A percentile compares a stretch with the other conserved stretches of the same genome.
Conservation (phyloP, 495 filamentous ascomycete species). For the Podospora tetraspora region DNA sequence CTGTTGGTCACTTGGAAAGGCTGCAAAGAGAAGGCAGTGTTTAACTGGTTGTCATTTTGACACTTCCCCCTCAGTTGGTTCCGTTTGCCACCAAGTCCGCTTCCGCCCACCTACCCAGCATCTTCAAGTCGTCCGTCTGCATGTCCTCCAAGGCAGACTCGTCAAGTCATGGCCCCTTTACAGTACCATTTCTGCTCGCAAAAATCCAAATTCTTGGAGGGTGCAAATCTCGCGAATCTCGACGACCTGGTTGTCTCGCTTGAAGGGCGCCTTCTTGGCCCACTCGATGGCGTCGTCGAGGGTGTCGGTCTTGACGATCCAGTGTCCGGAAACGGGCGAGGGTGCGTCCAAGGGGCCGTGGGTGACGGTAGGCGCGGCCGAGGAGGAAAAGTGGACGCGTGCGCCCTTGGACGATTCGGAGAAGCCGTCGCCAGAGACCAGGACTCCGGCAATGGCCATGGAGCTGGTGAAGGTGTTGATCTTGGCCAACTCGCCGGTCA, state of each 20-base stretch:
- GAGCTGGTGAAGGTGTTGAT: constrained; percentile 1
- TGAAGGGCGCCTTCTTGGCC: constrained; percentile 16
- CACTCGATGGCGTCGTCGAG: constrained; percentile 16
- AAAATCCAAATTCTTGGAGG: constrained; percentile 15
- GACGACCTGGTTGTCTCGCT: constrained; percentile 3
- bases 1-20: too few relatives aligned
- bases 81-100: too few relatives aligned
- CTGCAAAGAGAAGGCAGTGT: too few relatives aligned
- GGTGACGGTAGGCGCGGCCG: constrained; percentile 1
- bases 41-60: too few relatives aligned
- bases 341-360: constrained; percentile 12
- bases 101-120: too few relatives aligned
- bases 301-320: constrained; percentile 19
- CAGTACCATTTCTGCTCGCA: too few relatives aligned
- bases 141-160: too few relatives aligned
- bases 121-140: too few relatives aligned
- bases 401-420: constrained; percentile 9
- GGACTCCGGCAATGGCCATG: constrained; percentile 1
- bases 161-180: too few relatives aligned
- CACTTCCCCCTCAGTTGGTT: too few relatives aligned
- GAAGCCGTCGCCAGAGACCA: constrained; percentile 13
- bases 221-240: constrained; percentile 17
- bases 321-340: constrained; percentile 13
- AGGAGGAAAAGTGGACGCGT: constrained; percentile 13
- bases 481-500: not conserved